phyloP scores from a whole-genome alignment of 2,329 filamentous ascomycete genomes.

The Chaetomium strumarium region DNA sequence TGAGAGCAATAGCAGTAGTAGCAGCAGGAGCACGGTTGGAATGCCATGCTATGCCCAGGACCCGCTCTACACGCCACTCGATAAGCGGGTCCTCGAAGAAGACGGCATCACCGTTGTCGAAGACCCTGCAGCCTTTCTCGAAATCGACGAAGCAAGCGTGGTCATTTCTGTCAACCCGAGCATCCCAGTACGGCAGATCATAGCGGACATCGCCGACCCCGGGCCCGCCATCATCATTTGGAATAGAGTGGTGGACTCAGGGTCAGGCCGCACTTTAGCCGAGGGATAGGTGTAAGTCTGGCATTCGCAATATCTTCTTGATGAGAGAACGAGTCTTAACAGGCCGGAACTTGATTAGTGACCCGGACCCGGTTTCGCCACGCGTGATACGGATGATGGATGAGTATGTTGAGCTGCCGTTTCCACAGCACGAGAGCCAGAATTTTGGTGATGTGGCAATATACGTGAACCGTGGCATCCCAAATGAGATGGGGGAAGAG shows the following conservation, averaged over 20 bases:
- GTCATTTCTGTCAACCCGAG: background rate
- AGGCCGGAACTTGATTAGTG: too few species aligned
- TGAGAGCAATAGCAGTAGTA: too few species aligned
- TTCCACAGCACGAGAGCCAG: background rate
- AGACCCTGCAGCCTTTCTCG: constrained; percentile 1
- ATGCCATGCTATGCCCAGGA: constrained; percentile 12
- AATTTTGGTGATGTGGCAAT: background rate
- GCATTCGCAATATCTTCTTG: too few species aligned
- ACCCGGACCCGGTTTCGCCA: background rate
- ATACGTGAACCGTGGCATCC: background rate
- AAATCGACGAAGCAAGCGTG: constrained; percentile 2
- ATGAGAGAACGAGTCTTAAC: too few species aligned
- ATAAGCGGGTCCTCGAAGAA: background rate
- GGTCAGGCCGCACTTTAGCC: too few species aligned
- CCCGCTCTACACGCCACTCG: constrained; percentile 2
- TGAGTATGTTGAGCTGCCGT: constrained; percentile 4
- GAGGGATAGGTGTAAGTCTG: too few species aligned
- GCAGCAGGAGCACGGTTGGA: too few species aligned
- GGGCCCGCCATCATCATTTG: constrained; percentile 1
- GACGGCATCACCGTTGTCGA: background rate
- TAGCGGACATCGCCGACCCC: constrained; percentile 4
- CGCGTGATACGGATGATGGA: constrained; percentile 1
- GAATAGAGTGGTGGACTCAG: background rate
- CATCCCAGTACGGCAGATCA: background rate
- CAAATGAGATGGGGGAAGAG: too few species aligned